Evolutionary conservation across 257 asterid species (phyloP), one percentile per base, ranked within the genome.

Genomic region (Penstemon newberryi): DNA sequence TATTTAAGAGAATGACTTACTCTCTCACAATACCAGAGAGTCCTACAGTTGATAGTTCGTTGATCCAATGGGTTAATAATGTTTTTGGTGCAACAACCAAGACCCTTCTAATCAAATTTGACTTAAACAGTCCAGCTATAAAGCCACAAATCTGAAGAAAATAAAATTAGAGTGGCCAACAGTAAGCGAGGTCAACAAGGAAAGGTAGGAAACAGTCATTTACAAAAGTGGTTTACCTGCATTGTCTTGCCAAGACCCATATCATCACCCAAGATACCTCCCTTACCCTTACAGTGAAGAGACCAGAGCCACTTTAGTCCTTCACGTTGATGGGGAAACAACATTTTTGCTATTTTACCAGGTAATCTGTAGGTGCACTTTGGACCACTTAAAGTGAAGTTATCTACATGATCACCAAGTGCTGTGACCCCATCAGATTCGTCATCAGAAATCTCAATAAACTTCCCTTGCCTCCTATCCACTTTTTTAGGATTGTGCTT

Each of bases 241-340:
- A 92, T 92, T 60, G 98, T 92, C 88, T 92, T 92, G 51, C 98
- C 98, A 42, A 92, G 85, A 57, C 98, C 98, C 98, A 92, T 92
- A 69, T 92, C 98, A 77, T 92, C 98, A 15, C 97, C 97, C 82
- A 92, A 80, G 10, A 92, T 80, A 37, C 98, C 98, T 19, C 98
- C 98, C 76, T 90, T 85, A 44, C 94, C 93, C 82, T 78, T 86
- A 68, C 86, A 90, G 70, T 90, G 98, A 74, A 92, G 95, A 65
- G 95, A 86, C 98, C 98, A 92, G 11, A 92, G 91, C 98, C 98
- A 92, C 71, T 92, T 88, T 72, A 92, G 78, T 63, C 98, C 98
- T 45, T 90, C 97, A 47, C 95, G 83, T 65, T 92, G 98, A 80
- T 92, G 98, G 73, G 98, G 94, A 79, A 77, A 92, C 75, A 92